Conservation (phyloP, 2,329 filamentous ascomycete genomes). For the Aspergillus novofumigatus region DNA sequence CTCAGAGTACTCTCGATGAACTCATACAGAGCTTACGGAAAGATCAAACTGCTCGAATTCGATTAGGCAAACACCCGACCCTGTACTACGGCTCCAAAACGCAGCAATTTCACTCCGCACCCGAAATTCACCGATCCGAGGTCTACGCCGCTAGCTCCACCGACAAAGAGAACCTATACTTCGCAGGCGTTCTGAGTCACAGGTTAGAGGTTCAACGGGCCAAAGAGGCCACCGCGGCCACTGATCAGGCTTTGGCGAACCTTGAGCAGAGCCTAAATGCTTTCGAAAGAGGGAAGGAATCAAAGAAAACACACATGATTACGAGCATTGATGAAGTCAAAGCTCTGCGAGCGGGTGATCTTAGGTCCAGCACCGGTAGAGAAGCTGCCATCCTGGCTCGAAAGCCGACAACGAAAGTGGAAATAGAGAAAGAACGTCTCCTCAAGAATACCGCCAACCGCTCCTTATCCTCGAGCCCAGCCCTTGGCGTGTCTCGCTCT, state of each 20-base stretch:
- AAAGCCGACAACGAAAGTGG: slow-evolving; percentile 34
- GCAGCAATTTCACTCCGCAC: slow-evolving; percentile 50
- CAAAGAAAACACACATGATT: slow-evolving; percentile 49
- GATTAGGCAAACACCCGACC: slow-evolving; percentile 49
- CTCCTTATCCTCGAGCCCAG: slow-evolving; percentile 41
- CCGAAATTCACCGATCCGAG: slow-evolving; percentile 54
- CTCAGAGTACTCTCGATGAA: slow-evolving; percentile 43
- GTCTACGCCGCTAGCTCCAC: slow-evolving; percentile 48
- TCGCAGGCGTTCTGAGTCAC: slow-evolving; percentile 56
- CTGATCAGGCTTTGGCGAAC: slow-evolving; percentile 56
- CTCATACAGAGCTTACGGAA: slow-evolving; percentile 41
- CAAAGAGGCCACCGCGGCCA: slow-evolving; percentile 51
- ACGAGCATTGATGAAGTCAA: slow-evolving; percentile 34
- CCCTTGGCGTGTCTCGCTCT: slow-evolving; percentile 34
- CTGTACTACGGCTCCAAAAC: slow-evolving; percentile 56
- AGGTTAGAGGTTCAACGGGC: slow-evolving; percentile 53
- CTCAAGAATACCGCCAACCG: slow-evolving; percentile 35
- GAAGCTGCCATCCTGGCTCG: slow-evolving; percentile 26
- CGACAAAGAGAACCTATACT: slow-evolving; percentile 48
- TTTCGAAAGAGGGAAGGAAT: slow-evolving; percentile 57
- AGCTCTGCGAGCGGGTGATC: slow-evolving; percentile 34
- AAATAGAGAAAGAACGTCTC: slow-evolving; percentile 40
- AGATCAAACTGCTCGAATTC: slow-evolving; percentile 42
- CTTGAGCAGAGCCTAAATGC: slow-evolving; percentile 58
- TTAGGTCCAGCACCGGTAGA: slow-evolving; percentile 25